phyloP scores from a whole-genome alignment of 2,329 filamentous ascomycete genomes.

The Byssothecium circinans region DNA sequence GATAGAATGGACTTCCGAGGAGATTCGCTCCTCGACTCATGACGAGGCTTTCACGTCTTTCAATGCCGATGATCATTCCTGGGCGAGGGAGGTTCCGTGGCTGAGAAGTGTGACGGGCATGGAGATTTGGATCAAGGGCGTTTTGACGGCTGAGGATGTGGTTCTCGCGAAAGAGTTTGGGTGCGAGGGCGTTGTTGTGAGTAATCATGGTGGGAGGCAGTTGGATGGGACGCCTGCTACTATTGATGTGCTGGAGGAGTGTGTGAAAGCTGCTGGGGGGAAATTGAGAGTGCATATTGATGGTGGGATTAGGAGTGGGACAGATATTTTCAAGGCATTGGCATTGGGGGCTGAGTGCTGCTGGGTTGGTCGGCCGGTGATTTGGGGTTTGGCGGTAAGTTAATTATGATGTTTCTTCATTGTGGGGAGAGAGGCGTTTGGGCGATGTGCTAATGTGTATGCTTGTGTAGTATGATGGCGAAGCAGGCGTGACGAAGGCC shows the following conservation, averaged over 20 bases:
- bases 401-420: neutral
- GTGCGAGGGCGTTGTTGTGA: slow-evolving; percentile 51
- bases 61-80: neutral
- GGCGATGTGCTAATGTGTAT: neutral
- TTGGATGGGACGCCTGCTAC: slow-evolving; percentile 50
- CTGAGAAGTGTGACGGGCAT: slow-evolving; percentile 23
- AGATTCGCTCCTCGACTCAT: slow-evolving; percentile 6
- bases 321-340: slow-evolving; percentile 91
- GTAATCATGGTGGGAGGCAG: slow-evolving; percentile 57
- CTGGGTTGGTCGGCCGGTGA: slow-evolving; percentile 56
- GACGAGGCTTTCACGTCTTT: neutral
- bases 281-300: slow-evolving; percentile 77
- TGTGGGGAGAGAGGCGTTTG: neutral
- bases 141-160: slow-evolving; percentile 47
- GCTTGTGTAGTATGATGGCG: slow-evolving; percentile 13
- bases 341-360: slow-evolving; percentile 90
- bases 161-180: slow-evolving; percentile 46
- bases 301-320: slow-evolving; percentile 82
- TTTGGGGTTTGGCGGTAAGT: slow-evolving; percentile 66
- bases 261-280: slow-evolving; percentile 51
- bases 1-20: slow-evolving; percentile 7
- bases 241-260: slow-evolving; percentile 56
- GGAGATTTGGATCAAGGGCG: slow-evolving; percentile 48
- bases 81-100: slow-evolving; percentile 7
- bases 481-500: slow-evolving; percentile 14